Percentiles rank a stretch among this genome's conserved stretches.
Conservation (phyloP, 768 basidiomycete species). For the Auricularia heimuer region DNA sequence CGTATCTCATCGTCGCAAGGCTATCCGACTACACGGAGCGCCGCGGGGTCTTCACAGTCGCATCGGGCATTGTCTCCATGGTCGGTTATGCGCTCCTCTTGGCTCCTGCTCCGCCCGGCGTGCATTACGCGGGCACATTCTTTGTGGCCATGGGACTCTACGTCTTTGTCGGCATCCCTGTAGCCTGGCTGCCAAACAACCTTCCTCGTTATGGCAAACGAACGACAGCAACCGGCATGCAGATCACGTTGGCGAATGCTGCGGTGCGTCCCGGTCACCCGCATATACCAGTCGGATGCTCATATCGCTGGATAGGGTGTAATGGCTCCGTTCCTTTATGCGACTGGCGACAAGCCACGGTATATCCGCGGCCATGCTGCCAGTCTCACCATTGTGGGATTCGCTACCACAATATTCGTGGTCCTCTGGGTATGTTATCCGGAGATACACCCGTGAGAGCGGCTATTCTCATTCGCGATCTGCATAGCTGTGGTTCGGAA, state of each 20-base stretch:
- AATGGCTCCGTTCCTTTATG: slow-evolving; percentile 6
- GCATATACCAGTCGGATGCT: too few relatives aligned
- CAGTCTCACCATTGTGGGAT: not conserved
- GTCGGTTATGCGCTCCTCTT: not conserved
- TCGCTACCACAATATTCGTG: not conserved
- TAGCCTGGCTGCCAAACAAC: slow-evolving; percentile 4
- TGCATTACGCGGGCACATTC: slow-evolving; percentile 2
- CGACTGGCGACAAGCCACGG: slow-evolving; percentile 1
- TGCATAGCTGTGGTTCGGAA: not conserved
- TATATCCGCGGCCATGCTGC: not conserved
- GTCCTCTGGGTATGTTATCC: not conserved
- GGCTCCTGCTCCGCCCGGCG: not conserved
- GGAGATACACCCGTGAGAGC: not conserved
- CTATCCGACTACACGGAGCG: not conserved
- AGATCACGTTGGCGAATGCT: slow-evolving; percentile 5
- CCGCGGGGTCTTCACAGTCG: not conserved
- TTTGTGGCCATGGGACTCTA: slow-evolving; percentile 5
- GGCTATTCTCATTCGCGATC: not conserved
- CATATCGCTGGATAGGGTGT: not conserved
- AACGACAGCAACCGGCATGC: slow-evolving; percentile 3
- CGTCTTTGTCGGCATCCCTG: slow-evolving; percentile 6
- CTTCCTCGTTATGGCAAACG: slow-evolving; percentile 6
- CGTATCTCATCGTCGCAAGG: not conserved
- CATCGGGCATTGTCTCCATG: not conserved
- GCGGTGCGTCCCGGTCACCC: not conserved